These are phyloP conservation scores for Paramecium caudatum DNA, from an alignment of 73 alveolate species.

Conservation along the genomic window DNA sequence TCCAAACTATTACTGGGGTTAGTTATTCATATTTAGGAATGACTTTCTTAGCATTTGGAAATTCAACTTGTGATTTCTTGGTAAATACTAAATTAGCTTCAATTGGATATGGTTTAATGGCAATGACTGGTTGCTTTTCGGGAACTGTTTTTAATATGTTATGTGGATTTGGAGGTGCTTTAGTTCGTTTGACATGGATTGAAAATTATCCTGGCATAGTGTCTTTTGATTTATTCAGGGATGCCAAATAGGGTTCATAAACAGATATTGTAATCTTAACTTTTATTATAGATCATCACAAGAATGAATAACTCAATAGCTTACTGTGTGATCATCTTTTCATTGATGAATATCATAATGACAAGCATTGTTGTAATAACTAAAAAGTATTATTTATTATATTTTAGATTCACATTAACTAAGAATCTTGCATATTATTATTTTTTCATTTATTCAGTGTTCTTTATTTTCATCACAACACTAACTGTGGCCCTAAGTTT, in stretches of 20 bases:
- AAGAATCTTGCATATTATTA: slow-evolving; percentile 31
- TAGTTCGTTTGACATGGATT: slow-evolving; percentile 55
- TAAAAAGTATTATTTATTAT: slow-evolving; percentile 32
- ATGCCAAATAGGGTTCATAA: background rate
- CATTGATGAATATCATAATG: slow-evolving; percentile 56
- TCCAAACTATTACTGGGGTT: slow-evolving; percentile 55
- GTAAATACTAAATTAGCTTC: slow-evolving; percentile 67
- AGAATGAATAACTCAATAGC: slow-evolving; percentile 69
- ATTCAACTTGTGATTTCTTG: slow-evolving; percentile 70
- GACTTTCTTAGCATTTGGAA: slow-evolving; percentile 75
- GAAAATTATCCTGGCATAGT: slow-evolving; percentile 17
- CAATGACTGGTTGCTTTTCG: slow-evolving; percentile 73
- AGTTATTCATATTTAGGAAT: slow-evolving; percentile 71
- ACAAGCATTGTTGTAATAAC: slow-evolving; percentile 31
- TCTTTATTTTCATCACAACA: slow-evolving; percentile 28
- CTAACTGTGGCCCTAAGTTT: slow-evolving; percentile 36
- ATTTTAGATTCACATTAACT: slow-evolving; percentile 17
- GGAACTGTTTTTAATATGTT: slow-evolving; percentile 64
- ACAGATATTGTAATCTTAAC: background rate
- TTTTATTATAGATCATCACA: background rate
- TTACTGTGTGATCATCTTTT: slow-evolving; percentile 21
- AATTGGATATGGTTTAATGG: slow-evolving; percentile 77
- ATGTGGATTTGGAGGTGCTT: slow-evolving; percentile 74
- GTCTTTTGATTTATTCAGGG: slow-evolving; percentile 32
- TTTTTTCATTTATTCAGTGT: slow-evolving; percentile 44